Base-by-base conservation (phyloP, 2,329 filamentous ascomycete species). In the Penicillium janthinellum region DNA sequence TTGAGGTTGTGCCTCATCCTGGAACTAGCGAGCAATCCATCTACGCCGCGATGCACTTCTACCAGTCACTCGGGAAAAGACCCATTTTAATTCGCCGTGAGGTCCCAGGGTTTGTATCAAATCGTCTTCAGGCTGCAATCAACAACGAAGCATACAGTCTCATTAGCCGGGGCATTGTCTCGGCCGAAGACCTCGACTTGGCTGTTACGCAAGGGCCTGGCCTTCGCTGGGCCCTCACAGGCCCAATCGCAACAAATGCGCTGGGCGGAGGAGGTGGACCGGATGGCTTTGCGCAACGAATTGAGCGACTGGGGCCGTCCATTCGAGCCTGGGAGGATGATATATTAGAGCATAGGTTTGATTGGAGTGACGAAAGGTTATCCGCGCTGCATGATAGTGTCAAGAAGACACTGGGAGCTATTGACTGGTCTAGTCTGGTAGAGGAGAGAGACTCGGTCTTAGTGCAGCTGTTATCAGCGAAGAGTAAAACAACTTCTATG, bases 1-100 rank as follows among this genome's bases (percentile, higher is more conserved):
- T 82, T 20, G 80, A 82, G 64, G 76, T 82, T 0, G 79, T 81
- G 1, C 75, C 75, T 8, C 73, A 76, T 2, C 50, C 61, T 1
- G 63, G 66, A 42, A 80, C 78, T 0, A 57, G 67, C 5, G 51
- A 59, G 25, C 42, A 12, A 25, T 48, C 51, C 38, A 50, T 57
- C 20, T 25, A 38, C 5, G 34, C 11, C 5, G 37, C 37, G 11
- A 39, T 39, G 37, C 4, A 39, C 11, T 39, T 39, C 37, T 39
- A 39, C 11, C 11, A 39, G 15, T 39, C 15, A 12, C 37, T 39
- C 11, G 37, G 37, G 11, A 39, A 39, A n/a, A 8, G 37, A 5
- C 37, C 37, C 11, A n/a, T 39, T 14, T 12, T 39, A 1, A 2
- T 39, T 12, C 11, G 15, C 5, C 11, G 15, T 5, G 37, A 39